Percentiles rank a stretch among this genome's conserved stretches.
Conservation (phyloP, 2,329 filamentous ascomycete species). For the Fusarium succisae region DNA sequence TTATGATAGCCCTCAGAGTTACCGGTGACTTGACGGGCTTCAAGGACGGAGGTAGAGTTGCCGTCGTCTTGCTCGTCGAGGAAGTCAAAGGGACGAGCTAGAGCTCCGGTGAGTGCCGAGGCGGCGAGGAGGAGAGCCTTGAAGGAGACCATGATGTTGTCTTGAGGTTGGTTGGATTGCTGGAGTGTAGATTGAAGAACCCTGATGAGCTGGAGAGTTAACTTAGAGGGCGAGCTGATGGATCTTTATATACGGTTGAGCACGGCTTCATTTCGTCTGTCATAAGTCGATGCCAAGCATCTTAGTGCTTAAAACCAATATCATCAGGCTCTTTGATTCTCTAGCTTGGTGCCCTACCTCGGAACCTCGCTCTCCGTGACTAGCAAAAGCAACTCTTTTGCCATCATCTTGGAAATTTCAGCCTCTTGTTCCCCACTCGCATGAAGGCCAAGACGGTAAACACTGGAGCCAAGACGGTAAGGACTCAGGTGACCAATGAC, state of each 20-base stretch:
- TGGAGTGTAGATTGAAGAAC: not conserved
- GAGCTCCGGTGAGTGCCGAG: slow-evolving; percentile 7
- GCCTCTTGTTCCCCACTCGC: not conserved
- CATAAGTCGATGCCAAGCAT: not conserved
- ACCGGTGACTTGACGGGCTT: slow-evolving; percentile 5
- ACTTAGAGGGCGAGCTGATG: not conserved
- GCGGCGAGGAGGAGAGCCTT: slow-evolving; percentile 9
- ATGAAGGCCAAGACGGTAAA: not conserved
- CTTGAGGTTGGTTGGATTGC: fast-evolving
- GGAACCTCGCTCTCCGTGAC: not conserved
- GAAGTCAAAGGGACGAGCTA: slow-evolving; percentile 18
- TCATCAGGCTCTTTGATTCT: no score
- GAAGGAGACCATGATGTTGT: not conserved
- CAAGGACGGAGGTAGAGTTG: slow-evolving; percentile 3
- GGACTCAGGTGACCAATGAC: not conserved
- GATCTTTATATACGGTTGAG: not conserved
- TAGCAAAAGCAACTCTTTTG: not conserved
- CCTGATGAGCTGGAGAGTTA: not conserved
- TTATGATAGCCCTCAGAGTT: slow-evolving; percentile 10
- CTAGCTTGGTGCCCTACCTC: not conserved
- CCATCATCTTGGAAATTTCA: not conserved
- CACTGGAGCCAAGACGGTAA: not conserved
- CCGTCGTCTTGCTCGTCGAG: slow-evolving; percentile 11
- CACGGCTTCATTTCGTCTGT: not conserved
- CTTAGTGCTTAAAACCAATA: not conserved